Evolutionary conservation across 345 rosid genomes (phyloP).

Genomic region (Eucalyptus erythrocorys): DNA sequence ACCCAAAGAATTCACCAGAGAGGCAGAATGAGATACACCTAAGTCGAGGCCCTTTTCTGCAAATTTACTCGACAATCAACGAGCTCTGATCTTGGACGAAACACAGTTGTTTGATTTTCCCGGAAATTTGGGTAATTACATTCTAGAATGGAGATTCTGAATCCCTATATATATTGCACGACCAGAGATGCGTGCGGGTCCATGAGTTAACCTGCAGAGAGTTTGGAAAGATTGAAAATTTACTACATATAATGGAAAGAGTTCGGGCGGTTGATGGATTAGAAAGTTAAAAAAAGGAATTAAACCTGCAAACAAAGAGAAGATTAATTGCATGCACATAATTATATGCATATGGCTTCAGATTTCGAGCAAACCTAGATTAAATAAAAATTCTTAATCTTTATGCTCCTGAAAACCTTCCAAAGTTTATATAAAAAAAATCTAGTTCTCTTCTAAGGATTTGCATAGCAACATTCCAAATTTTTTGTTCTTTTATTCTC

Average conservation of each 20-base stretch:
- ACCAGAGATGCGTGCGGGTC: fast-evolving
- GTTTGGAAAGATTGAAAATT: too few relatives aligned
- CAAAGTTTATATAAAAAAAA: too few relatives aligned
- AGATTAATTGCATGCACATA: too few relatives aligned
- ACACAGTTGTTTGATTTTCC: not conserved
- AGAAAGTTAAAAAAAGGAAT: too few relatives aligned
- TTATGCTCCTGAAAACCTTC: too few relatives aligned
- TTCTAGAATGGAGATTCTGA: not conserved
- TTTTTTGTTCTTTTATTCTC: too few relatives aligned
- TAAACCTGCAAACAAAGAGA: not conserved
- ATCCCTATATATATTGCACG: not conserved
- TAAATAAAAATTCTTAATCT: too few relatives aligned
- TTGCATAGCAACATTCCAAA: too few relatives aligned
- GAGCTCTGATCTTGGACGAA: not conserved
- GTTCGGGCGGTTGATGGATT: not conserved
- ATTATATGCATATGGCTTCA: too few relatives aligned
- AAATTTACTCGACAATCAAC: not conserved
- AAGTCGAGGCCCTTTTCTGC: not conserved
- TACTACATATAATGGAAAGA: not conserved
- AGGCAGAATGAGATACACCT: too few relatives aligned
- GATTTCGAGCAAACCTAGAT: not conserved
- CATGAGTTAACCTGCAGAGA: not conserved
- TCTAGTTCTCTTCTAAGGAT: too few relatives aligned
- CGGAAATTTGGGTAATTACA: not conserved
- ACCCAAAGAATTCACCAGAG: too few relatives aligned